Evolutionary conservation across 768 basidiomycete genomes (phyloP).

Genomic region (Suillus sp.): DNA sequence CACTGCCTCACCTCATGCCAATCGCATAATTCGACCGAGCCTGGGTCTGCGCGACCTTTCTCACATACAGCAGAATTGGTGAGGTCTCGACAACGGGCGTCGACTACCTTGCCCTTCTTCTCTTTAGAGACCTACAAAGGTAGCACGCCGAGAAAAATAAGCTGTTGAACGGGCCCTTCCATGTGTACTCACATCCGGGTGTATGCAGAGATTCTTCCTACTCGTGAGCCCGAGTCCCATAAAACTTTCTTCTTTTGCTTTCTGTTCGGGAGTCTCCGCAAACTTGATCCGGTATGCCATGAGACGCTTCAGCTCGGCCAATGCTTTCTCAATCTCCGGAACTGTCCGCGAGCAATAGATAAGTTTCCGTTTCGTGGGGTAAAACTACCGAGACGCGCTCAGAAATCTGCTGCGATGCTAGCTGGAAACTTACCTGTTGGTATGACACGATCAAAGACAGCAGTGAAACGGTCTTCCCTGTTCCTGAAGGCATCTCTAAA

Average conservation of each 20-base stretch:
- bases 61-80: slow-evolving; percentile 84
- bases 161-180: neutral
- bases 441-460: slow-evolving; percentile 96
- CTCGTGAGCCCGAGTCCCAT: slow-evolving; percentile 92
- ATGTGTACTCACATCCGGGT: slow-evolving; percentile 74
- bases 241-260: slow-evolving; percentile 77
- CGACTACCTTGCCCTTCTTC: slow-evolving; percentile 97
- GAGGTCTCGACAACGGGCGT: slow-evolving; percentile 94
- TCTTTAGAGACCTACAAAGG: slow-evolving; percentile 82
- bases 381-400: slow-evolving; percentile 59
- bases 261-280: slow-evolving; percentile 75
- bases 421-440: slow-evolving; percentile 69
- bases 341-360: slow-evolving; percentile 99
- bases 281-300: slow-evolving; percentile 82
- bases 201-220: slow-evolving; percentile 94
- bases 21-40: slow-evolving; percentile 87
- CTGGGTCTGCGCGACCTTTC: slow-evolving; percentile 83
- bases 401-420: neutral
- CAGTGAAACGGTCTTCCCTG: slow-evolving; percentile 97
- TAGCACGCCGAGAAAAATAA: slow-evolving; percentile 2
- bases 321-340: slow-evolving; percentile 98
- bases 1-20: slow-evolving; percentile 86
- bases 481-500: slow-evolving; percentile 99
- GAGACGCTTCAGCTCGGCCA: slow-evolving; percentile 91
- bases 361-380: slow-evolving; percentile 89